phyloP scores from a whole-genome alignment of 306 rosid genomes.

The Corylus heterophylla region DNA sequence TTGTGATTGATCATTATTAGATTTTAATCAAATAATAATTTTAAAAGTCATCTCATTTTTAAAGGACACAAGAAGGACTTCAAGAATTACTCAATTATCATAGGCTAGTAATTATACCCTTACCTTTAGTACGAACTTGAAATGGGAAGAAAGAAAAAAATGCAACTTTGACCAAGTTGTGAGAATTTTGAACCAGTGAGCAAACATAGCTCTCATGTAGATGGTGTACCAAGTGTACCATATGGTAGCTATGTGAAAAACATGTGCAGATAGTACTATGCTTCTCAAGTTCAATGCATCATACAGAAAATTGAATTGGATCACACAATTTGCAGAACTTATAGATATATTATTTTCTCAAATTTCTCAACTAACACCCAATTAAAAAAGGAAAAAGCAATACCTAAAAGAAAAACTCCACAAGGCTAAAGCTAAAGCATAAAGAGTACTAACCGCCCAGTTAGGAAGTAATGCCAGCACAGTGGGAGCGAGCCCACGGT shows the following conservation, averaged over 20 bases:
- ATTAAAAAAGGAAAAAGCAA: background rate
- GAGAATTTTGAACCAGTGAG: background rate
- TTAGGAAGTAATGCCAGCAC: constrained; percentile 84
- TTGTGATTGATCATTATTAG: no score
- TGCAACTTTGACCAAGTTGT: background rate
- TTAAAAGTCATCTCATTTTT: no score
- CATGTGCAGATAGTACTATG: background rate
- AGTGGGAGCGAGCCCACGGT: constrained; percentile 86
- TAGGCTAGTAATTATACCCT: background rate
- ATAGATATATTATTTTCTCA: background rate
- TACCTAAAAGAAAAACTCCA: background rate
- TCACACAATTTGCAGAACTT: background rate
- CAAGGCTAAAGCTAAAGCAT: constrained; percentile 9
- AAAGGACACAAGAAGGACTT: no score
- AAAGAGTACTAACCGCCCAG: constrained; percentile 76
- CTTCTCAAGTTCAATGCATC: background rate
- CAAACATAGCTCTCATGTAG: background rate
- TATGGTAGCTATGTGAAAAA: background rate
- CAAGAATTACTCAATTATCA: no score
- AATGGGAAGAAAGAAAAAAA: background rate
- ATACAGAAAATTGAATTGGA: background rate
- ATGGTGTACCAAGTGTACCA: background rate
- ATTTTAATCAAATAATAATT: no score
- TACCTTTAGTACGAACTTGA: no score
- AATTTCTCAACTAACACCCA: constrained; percentile 1